Evolutionary conservation across 495 filamentous ascomycete species (phyloP).

Genomic region (Opeltia flavorubescens): DNA sequence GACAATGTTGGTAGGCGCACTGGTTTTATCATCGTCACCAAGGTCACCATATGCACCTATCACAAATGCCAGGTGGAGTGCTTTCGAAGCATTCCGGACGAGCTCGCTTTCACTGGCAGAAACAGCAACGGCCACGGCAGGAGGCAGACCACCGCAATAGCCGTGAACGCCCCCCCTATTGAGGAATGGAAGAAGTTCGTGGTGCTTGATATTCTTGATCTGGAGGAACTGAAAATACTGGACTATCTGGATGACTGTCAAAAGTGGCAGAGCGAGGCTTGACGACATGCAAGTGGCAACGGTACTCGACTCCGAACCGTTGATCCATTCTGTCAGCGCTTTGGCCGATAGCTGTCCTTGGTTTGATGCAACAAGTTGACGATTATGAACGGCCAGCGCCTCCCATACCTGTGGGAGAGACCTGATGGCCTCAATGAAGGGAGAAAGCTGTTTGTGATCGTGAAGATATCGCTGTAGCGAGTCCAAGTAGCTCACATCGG

Average conservation of each 20-base stretch:
- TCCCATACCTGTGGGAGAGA: slow-evolving; percentile 6
- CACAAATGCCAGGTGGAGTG: slow-evolving; percentile 14
- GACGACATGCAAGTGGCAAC: slow-evolving; percentile 17
- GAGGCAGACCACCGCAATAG: slow-evolving; percentile 16
- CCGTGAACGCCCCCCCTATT: slow-evolving; percentile 16
- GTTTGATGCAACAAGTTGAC: slow-evolving; percentile 9
- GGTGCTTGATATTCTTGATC: slow-evolving; percentile 5
- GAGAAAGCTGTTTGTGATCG: background rate
- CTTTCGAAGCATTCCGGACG: slow-evolving; percentile 12
- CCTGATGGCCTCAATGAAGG: slow-evolving; percentile 2
- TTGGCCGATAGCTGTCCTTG: slow-evolving; percentile 11
- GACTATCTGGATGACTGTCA: slow-evolving; percentile 18
- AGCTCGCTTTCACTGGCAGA: slow-evolving; percentile 17
- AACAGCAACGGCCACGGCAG: slow-evolving; percentile 19
- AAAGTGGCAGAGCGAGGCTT: slow-evolving; percentile 20
- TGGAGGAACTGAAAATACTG: slow-evolving; percentile 26
- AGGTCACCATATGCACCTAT: slow-evolving; percentile 21
- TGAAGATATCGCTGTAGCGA: slow-evolving; percentile 6
- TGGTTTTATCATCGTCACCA: slow-evolving; percentile 13
- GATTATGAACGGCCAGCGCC: slow-evolving; percentile 3
- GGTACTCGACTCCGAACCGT: slow-evolving; percentile 3
- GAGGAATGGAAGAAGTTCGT: slow-evolving; percentile 4
- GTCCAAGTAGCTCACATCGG: slow-evolving; percentile 4
- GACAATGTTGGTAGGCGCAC: slow-evolving; percentile 14
- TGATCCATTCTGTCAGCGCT: slow-evolving; percentile 12